Conservation (phyloP, 768 basidiomycete genomes). For the Termitomyces heimii region DNA sequence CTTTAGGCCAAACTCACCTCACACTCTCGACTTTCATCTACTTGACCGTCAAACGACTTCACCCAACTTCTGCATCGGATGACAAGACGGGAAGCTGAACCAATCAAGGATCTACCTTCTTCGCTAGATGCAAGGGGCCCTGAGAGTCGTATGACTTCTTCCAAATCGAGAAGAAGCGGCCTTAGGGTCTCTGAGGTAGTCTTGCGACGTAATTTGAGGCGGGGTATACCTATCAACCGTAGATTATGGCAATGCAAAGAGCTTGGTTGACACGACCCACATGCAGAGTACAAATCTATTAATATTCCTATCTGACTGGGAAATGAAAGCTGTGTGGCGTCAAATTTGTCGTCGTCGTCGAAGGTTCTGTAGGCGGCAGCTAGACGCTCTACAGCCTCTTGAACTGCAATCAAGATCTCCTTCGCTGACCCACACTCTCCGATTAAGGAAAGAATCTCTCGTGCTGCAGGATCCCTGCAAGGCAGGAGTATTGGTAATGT, state of each 20-base stretch:
- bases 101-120: constrained; percentile 29
- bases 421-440: constrained; percentile 36
- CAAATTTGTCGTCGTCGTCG: constrained; percentile 23
- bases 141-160: constrained; percentile 22
- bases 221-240: constrained; percentile 33
- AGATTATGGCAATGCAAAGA: not conserved
- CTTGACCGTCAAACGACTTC: constrained; percentile 9
- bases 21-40: constrained; percentile 20
- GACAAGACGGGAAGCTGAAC: constrained; percentile 22
- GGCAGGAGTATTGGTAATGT: constrained; percentile 33
- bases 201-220: constrained; percentile 36
- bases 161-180: constrained; percentile 33
- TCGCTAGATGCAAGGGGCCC: constrained; percentile 17
- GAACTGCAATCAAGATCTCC: constrained; percentile 40
- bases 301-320: constrained; percentile 29
- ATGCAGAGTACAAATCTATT: constrained; percentile 31
- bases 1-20: constrained; percentile 18
- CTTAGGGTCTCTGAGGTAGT: constrained; percentile 35
- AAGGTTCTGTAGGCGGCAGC: constrained; percentile 13
- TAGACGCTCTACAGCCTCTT: constrained; percentile 39
- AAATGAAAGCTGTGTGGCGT: constrained; percentile 16
- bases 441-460: constrained; percentile 33
- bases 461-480: constrained; percentile 30
- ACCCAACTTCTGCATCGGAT: constrained; percentile 24
- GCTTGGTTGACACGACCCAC: constrained; percentile 20